Evolutionary conservation across 2,329 filamentous ascomycete genomes (phyloP), one percentile per base, ranked within the genome.

Genomic region (Metarhizium anisopliae): DNA sequence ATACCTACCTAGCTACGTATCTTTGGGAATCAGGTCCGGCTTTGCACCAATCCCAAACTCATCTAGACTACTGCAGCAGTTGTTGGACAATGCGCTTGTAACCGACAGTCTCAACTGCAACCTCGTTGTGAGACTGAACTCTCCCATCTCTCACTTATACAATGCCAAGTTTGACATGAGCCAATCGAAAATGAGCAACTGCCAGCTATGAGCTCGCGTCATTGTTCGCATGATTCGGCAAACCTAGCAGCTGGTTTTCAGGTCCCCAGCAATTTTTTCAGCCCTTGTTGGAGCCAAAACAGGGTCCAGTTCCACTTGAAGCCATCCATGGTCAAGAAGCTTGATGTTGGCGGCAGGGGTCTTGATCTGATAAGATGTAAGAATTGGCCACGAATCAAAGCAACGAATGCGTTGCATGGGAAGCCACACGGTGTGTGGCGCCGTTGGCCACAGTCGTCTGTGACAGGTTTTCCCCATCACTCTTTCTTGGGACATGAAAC

Each of bases 361-460:
- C 38, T 52, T 52, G 45, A 55, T 57, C 56, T 55, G 56, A 57
- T 57, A 55, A 55, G 53, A 57, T 57, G 32, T 29, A 38, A 4
- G 13, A 49, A 16, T 45, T 20, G n/a, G 42, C 18, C 7, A 6
- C 11, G n/a, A 6, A 18, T 16, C 18, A 11, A 40, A 40, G 38
- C 38, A 42, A 45, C 38, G 47, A 8, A 20, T 35, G 13, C 13
- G 20, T 11, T 29, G 14, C 32, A 49, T 50, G 32, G 16, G 16
- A 43, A 14, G 20, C 36, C 2, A 50, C 43, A 32, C 16, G 38
- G 30, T 49, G 32, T 40, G 30, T 47, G 30, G n/a, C 29, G 50
- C 43, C 43, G 30, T 45, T n/a, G 42, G 20, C 49, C 10, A 14
- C 29, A 13, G 38, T 43, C 14, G n/a, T 18, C 38, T 38, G 3